Evolutionary conservation across 179 eudicot species (phyloP).

Genomic region (Amaranthus tricolor): DNA sequence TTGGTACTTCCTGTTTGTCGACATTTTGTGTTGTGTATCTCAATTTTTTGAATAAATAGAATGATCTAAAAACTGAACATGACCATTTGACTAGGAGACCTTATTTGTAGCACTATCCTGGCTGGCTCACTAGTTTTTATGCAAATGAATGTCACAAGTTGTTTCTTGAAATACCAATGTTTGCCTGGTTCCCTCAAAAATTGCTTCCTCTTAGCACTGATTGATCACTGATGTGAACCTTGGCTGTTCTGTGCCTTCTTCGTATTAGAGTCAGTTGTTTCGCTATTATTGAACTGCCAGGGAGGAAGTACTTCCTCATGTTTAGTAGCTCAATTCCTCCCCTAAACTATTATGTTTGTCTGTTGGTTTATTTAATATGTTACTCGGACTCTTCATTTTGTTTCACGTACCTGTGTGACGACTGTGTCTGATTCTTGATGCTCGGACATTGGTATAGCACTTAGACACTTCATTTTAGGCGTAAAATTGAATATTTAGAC

Average conservation of each 20-base stretch:
- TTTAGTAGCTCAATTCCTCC: background rate
- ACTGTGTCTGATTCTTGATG: too few species aligned
- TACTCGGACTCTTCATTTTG: too few species aligned
- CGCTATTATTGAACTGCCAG: background rate
- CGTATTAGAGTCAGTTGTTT: background rate
- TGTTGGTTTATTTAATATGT: background rate
- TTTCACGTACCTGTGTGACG: too few species aligned
- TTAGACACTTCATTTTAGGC: too few species aligned
- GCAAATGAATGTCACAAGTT: background rate
- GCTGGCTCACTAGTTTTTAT: background rate
- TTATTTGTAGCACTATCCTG: background rate
- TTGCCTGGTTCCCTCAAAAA: background rate
- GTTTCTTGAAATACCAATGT: background rate
- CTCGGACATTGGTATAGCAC: too few species aligned
- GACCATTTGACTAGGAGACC: background rate
- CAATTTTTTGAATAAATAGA: background rate
- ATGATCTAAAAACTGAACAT: background rate
- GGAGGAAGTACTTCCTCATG: background rate
- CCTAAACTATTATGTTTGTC: background rate
- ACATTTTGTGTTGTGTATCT: background rate
- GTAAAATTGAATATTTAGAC: too few species aligned
- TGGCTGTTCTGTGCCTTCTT: background rate
- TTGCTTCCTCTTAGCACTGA: background rate
- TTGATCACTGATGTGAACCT: background rate
- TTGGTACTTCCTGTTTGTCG: slow-evolving; percentile 17